Evolutionary conservation across 169 alveolate species (phyloP).

Genomic region (Plasmodium vinckei): DNA sequence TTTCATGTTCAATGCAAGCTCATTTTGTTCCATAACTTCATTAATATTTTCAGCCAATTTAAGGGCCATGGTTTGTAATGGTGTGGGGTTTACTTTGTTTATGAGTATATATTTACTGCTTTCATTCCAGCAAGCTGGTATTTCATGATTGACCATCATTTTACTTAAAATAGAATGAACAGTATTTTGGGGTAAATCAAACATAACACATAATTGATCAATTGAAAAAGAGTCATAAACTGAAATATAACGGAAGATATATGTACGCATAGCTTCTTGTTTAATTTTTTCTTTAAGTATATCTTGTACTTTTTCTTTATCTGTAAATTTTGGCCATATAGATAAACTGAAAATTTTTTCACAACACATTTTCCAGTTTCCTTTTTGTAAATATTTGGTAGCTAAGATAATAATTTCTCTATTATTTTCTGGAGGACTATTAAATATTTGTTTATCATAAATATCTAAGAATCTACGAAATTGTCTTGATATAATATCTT

Average conservation of each 20-base stretch:
- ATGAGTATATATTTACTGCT: slow-evolving; percentile 89
- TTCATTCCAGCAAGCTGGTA: slow-evolving; percentile 94
- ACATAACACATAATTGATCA: slow-evolving; percentile 89
- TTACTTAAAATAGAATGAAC: slow-evolving; percentile 92
- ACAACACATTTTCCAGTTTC: slow-evolving; percentile 95
- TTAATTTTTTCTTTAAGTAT: slow-evolving; percentile 91
- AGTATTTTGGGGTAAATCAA: slow-evolving; percentile 84
- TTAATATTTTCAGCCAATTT: slow-evolving; percentile 88
- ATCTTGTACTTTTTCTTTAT: slow-evolving; percentile 88
- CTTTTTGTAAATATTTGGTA: slow-evolving; percentile 92
- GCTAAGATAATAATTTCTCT: slow-evolving; percentile 95
- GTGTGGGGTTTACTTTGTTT: slow-evolving; percentile 92
- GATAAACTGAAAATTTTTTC: slow-evolving; percentile 87
- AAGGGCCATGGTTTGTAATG: slow-evolving; percentile 89
- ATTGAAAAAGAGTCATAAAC: slow-evolving; percentile 91
- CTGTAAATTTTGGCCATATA: slow-evolving; percentile 90
- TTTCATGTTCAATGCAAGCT: slow-evolving; percentile 89
- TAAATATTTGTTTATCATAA: slow-evolving; percentile 93
- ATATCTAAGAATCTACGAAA: slow-evolving; percentile 94
- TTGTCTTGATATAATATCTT: slow-evolving; percentile 88
- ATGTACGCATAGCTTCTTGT: slow-evolving; percentile 95
- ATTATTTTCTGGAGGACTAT: slow-evolving; percentile 97
- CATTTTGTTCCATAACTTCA: slow-evolving; percentile 91
- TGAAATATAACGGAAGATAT: slow-evolving; percentile 89
- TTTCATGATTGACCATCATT: slow-evolving; percentile 92